Evolutionary conservation across 306 rosid species (phyloP), one percentile per base, ranked within the genome.

Genomic region (Vigna unguiculata): DNA sequence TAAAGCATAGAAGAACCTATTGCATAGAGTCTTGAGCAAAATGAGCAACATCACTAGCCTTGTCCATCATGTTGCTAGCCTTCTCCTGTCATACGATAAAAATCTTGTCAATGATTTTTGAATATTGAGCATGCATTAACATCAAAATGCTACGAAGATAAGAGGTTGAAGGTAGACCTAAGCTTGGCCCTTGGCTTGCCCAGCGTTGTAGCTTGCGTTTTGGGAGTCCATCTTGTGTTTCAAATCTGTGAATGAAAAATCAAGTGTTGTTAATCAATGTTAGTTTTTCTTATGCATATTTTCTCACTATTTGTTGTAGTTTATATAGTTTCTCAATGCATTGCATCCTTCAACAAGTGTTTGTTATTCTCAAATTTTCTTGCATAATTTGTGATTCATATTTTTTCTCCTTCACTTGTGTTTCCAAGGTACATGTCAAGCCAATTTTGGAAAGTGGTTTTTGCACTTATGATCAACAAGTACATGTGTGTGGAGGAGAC

Each of bases 181-280:
- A 43, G 88, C 43, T 78, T 82, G 88, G 76, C 92, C 90, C 80
- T 88, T 74, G 85, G 95, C 84, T 81, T 83, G 84, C 12, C 92
- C 95, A 21, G 83, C 92, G 6, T 83, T 38, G 79, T 80, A 85
- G 82, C 81, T 73, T 40, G 54, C 28, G 41, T 76, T 83, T 59
- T 86, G 57, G 4, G 88, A 40, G 62, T 85, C 84, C 53, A 87
- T 81, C 34, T 52, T 5, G 0, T 25, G 41, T 60, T n/a, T n/a
- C n/a, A n/a, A n/a, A n/a, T n/a, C n/a, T n/a, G n/a, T 17, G 30
- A 4, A 10, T 48, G 63, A 36, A 78, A 38, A 67, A 76, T 21
- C 68, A 53, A 69, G 46, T 70, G 22, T 65, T 53, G 62, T 28
- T 47, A 3, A 2, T 17, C 0, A 4, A 5, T 28, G 4, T 53